Conservation (phyloP, 345 rosid species). For the Aegle marmelos region DNA sequence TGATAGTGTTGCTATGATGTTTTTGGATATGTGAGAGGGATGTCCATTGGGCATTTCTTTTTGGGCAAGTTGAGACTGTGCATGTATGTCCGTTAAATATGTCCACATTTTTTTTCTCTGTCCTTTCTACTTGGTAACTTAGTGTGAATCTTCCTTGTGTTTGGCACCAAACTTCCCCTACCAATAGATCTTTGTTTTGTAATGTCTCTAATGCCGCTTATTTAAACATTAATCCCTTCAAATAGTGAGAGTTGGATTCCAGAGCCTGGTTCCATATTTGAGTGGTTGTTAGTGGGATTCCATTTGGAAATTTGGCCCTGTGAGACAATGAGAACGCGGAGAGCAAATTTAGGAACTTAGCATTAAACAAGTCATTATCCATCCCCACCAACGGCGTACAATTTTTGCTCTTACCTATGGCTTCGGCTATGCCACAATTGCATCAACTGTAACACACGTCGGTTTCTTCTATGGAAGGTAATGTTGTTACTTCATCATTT, state of each 20-base stretch:
- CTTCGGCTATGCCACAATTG: constrained; percentile 87
- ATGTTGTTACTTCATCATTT: neutral
- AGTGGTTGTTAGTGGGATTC: constrained; percentile 6
- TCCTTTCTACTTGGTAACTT: constrained; percentile 41
- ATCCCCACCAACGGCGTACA: too few species aligned
- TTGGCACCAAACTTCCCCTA: constrained; percentile 35
- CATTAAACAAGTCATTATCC: too few species aligned
- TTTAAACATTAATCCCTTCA: constrained; percentile 35
- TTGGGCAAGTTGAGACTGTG: constrained; percentile 63
- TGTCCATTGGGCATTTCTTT: constrained; percentile 29
- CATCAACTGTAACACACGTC: constrained; percentile 78
- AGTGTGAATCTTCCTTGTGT: constrained; percentile 39
- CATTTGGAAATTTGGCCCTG: constrained; percentile 8
- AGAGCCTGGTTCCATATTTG: constrained; percentile 20
- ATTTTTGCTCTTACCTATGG: constrained; percentile 81
- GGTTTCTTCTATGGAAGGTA: constrained; percentile 92
- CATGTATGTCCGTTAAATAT: constrained; percentile 41
- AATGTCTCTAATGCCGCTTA: constrained; percentile 18
- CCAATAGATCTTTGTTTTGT: constrained; percentile 12
- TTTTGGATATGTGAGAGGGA: constrained; percentile 7
- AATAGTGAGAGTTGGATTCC: constrained; percentile 19
- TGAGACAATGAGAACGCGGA: constrained; percentile 49
- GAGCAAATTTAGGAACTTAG: too few species aligned
- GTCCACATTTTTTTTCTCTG: constrained; percentile 39
- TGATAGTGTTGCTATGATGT: constrained; percentile 23